phyloP scores from a whole-genome alignment of 1,139 yeast genomes.

The Saccharomycopsis phalli region DNA sequence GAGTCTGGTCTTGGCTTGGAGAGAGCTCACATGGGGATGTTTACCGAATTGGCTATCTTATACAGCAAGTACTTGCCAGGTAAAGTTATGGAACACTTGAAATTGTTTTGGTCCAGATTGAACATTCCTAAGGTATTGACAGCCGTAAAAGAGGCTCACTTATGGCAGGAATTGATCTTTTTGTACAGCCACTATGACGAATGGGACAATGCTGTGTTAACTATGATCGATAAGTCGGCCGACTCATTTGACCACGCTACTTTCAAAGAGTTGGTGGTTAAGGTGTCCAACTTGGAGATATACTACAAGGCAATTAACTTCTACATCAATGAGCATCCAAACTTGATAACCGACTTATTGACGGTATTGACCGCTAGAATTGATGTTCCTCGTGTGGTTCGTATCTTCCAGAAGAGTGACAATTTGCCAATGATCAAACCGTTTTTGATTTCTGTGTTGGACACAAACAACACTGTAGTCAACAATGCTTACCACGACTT shows the following conservation, averaged over 20 bases:
- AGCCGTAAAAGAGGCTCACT: slow-evolving; percentile 88
- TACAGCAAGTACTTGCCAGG: slow-evolving; percentile 88
- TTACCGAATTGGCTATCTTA: slow-evolving; percentile 86
- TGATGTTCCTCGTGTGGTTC: slow-evolving; percentile 90
- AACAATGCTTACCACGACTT: slow-evolving; percentile 93
- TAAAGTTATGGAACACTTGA: slow-evolving; percentile 92
- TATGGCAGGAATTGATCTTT: slow-evolving; percentile 95
- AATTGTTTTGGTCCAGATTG: slow-evolving; percentile 95
- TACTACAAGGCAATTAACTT: slow-evolving; percentile 96
- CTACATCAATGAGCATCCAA: slow-evolving; percentile 88
- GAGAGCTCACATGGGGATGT: slow-evolving; percentile 99
- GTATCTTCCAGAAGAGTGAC: slow-evolving; percentile 91
- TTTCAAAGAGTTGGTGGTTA: slow-evolving; percentile 89
- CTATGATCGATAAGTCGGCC: slow-evolving; percentile 95
- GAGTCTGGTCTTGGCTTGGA: slow-evolving; percentile 95
- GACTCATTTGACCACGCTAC: slow-evolving; percentile 90
- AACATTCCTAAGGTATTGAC: slow-evolving; percentile 95
- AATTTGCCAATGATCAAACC: slow-evolving; percentile 94
- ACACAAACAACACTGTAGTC: slow-evolving; percentile 83
- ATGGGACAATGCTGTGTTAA: slow-evolving; percentile 97
- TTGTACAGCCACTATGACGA: slow-evolving; percentile 97
- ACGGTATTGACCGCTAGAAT: slow-evolving; percentile 83
- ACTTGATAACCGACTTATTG: slow-evolving; percentile 77
- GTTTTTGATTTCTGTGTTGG: slow-evolving; percentile 83
- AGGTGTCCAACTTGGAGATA: slow-evolving; percentile 92